Evolutionary conservation across 2,329 filamentous ascomycete genomes (phyloP).

Genomic region (Aaosphaeria arxii): DNA sequence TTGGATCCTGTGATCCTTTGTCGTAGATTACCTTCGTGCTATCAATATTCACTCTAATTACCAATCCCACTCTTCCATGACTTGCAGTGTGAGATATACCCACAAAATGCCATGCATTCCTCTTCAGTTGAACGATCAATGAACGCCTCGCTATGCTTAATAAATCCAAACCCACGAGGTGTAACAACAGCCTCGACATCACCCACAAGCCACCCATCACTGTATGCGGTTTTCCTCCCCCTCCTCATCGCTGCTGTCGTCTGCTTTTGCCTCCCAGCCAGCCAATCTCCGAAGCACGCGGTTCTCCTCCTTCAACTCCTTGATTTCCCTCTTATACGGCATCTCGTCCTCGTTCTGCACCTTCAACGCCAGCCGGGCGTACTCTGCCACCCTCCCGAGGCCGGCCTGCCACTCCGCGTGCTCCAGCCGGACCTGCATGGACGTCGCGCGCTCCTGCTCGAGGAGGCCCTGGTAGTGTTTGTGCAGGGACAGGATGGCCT

Average conservation of each 20-base stretch:
- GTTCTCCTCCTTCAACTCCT: conserved; percentile 48
- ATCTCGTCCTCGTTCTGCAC: conserved; percentile 35
- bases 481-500: conserved; percentile 44
- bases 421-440: conserved; percentile 45
- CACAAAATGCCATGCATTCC: too few relatives aligned
- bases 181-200: too few relatives aligned
- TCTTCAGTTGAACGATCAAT: too few relatives aligned
- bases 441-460: conserved; percentile 42
- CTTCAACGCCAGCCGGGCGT: conserved; percentile 39
- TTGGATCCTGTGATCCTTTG: too few relatives aligned
- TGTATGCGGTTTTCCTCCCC: conserved; percentile 9
- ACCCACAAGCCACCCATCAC: neutral
- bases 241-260: conserved; percentile 41
- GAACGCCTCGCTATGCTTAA: too few relatives aligned
- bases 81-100: too few relatives aligned
- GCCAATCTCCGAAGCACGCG: conserved; percentile 42
- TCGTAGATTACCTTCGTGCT: too few relatives aligned
- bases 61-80: too few relatives aligned
- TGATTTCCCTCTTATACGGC: conserved; percentile 37
- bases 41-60: too few relatives aligned
- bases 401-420: conserved; percentile 50
- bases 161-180: too few relatives aligned
- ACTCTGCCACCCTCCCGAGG: conserved; percentile 42
- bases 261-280: conserved; percentile 44
- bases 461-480: conserved; percentile 48